Base-by-base conservation (phyloP, 306 rosid species). In the Pterocarpus santalinus region DNA sequence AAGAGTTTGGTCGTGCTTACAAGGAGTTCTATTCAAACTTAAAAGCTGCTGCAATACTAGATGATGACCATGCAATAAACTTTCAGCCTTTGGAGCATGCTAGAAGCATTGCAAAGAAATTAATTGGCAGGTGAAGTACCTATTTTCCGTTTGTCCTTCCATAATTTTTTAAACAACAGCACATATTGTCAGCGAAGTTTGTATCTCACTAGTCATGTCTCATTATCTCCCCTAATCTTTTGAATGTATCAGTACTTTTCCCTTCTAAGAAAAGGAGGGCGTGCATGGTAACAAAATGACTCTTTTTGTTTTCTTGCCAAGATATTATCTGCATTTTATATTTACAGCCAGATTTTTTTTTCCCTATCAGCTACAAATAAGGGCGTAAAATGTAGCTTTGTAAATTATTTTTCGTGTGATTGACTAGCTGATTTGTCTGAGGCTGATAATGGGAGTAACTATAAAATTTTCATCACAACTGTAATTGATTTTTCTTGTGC, bases 71-170 rank as follows among this genome's bases (percentile, higher is more conserved):
- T 63, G 84, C 81, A 46, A 70, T 83, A 84, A 81, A 80, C 87
- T 78, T 80, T 79, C 86, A 72, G 60, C 83, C 73, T 67, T 63
- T 93, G 84, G 85, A 85, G 65, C 86, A 65, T 38, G 97, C 97
- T 46, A 90, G 89, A 85, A 86, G 82, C 80, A 80, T 85, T 78
- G 97, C 96, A 63, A 66, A 75, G 85, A 87, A 84, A 53, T 71
- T 90, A 69, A 63, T 86, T 68, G 65, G 81, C 87, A 46, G 88
- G 91, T 90, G 46, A 76, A 73, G 44, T 51, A 8, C 30, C 46
- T 33, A 16, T 43, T 15, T 15, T 5, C 5, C 47, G 2, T 5
- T 53, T 55, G 32, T 65, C 9, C 17, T 64, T 35, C n/a, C 68
- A 49, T 68, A 7, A 46, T 12, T n/a, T 55, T 35, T 53, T 12